Evolutionary conservation across 371 early-diverging fungal genomes (phyloP), one percentile per base, ranked within the genome.

Genomic region (Capniomyces stellatus): DNA sequence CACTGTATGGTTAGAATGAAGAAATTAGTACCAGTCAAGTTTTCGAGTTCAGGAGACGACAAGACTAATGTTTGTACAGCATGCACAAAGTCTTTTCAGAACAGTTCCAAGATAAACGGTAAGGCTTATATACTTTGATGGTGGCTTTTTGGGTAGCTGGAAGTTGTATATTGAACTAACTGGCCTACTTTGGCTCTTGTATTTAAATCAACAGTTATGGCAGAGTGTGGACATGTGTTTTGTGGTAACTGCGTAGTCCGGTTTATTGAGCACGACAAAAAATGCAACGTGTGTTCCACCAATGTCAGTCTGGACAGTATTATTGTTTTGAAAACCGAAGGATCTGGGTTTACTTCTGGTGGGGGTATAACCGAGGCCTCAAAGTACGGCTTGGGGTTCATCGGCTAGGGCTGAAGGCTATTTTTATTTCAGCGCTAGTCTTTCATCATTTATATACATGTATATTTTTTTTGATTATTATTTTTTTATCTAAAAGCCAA

Each of bases 141-240:
- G 18, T 29, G 46, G 18, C 18, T 25, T 10, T 10, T 35, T 10
- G 6, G 15, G 46, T 18, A 28, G 15, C 18, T 10, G 18, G 8
- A 13, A 1, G 39, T 25, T 25, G 24, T 30, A 19, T 29, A 8
- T n/a, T 27, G 19, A 24, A 47, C 3, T 13, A 41, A 29, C 22
- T 23, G 49, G 22, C 19, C 8, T 3, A 29, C 31, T 52, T n/a
- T n/a, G n/a, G 15, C 21, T 48, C 29, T 13, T 21, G 31, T 48
- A 23, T 19, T 57, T 6, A 21, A 31, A 15, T 41, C 28, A 53
- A 40, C 65, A 76, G 88, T 89, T 1, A 64, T 87, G 52, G 76
- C 77, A 52, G 58, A 63, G 8, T 94, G 95, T 55, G 95, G 95
- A 1, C 93, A 94, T 66, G 87, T 82, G 1, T 61, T 86, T 21